Base-by-base conservation (phyloP, 352 stramenopile species). In the Pythium aquatile region DNA sequence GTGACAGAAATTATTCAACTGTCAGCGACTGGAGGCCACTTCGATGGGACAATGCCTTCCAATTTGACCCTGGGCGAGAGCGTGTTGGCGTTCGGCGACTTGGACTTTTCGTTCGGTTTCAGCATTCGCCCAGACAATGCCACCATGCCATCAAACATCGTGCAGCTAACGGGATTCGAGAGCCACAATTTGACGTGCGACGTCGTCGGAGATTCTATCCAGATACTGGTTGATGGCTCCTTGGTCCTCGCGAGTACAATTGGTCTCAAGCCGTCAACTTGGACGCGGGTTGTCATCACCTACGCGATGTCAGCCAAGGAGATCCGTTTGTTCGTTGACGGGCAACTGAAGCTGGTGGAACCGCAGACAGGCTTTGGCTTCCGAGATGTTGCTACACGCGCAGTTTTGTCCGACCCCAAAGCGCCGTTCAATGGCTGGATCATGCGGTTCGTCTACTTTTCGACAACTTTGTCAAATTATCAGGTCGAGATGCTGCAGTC, bases 371-470 rank as follows among this genome's bases (percentile, higher is more conserved):
- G 5, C 2, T 70, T 73, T 58, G 61, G 63, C 0, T 69, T 64
- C 51, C 44, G 32, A 32, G 61, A 72, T 7, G 24, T 62, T 7
- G 65, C 65, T 8, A 39, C 24, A 1, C 11, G 28, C 42, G 66
- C 57, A 3, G 49, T 74, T 16, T 42, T 86, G 10, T 85, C 72
- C 1, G 56, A 49, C 14, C 10, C 28, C 16, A 32, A 47, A 24
- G 17, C 30, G n/a, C 49, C 33, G 3, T 85, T 85, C 52, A 65
- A 32, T 0, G 79, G 79, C 10, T 86, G 77, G 77, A 78, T 88
- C 17, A 63, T 70, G 4, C 65, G 70, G 1, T 75, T 86, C 54
- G 74, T 83, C 16, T 88, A 70, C 39, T 76, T 85, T 51, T 30
- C 74, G 26, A 71, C 61, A 14, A 67, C 70, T 16, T 70, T 88